Evolutionary conservation across 1,284 basidiomycete genomes (phyloP), one percentile per base, ranked within the genome.

Genomic region (Jaminaea rosea): DNA sequence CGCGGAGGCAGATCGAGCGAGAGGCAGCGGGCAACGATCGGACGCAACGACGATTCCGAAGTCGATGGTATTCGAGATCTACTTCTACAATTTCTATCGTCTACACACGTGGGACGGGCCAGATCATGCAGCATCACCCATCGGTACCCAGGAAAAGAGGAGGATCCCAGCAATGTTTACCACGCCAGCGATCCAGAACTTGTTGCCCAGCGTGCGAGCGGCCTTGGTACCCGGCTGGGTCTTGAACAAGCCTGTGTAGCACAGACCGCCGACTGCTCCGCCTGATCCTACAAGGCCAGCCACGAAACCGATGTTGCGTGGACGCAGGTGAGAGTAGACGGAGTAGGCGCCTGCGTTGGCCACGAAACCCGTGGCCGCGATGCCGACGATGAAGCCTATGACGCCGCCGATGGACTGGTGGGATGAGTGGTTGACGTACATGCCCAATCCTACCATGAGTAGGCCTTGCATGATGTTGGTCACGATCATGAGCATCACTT

Each of bases 401-500:
- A 69, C 63, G 26, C 60, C 63, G 42, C 58, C 60, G 15, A 68
- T 42, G 13, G 62, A 52, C 47, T 51, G 26, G 11, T 34, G 32
- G 21, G 32, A 15, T 11, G 39, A 13, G 31, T 59, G 65, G 59
- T 79, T 75, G 48, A 80, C 76, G 65, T 82, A 81, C 24, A 77
- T 28, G 15, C 79, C 78, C 19, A 79, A 63, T 24, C 76, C 80
- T 50, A 83, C 67, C 47, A 77, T 76, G 13, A 80, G 62, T 7
- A 78, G 62, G 11, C 81, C 81, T 69, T 81, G 80, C 2, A 75
- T 51, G 34, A 80, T 50, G 1, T 80, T 80, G 23, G 78, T 76
- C 15, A 56, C 52, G 19, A 82, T 69, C 36, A 78, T 77, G 57
- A 79, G 75, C 53, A 77, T 78, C 60, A 83, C 83, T 69, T 83